A percentile compares a stretch with the other conserved stretches of the same genome.
Conservation (phyloP, 2,329 filamentous ascomycete genomes). For the Aureobasidium sp. region DNA sequence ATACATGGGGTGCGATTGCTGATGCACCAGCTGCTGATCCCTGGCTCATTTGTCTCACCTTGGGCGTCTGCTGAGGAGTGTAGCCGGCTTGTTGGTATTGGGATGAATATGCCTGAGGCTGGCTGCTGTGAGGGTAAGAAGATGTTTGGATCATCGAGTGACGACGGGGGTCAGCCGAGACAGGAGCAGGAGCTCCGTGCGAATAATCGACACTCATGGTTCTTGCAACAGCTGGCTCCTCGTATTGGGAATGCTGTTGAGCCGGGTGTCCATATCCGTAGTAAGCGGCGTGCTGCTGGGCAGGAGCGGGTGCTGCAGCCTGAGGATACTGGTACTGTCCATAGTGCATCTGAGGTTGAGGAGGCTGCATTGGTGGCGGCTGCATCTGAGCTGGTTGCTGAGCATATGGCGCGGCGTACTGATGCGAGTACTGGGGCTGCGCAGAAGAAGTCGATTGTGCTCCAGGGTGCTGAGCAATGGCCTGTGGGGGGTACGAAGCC, state of each 20-base stretch:
- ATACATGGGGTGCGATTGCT: conserved; percentile 24
- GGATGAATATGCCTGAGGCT: conserved; percentile 28
- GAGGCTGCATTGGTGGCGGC: conserved; percentile 18
- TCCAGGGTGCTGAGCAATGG: conserved; percentile 29
- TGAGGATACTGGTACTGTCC: conserved; percentile 24
- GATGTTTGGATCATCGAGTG: conserved; percentile 35
- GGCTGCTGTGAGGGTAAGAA: conserved; percentile 24
- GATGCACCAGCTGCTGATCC: conserved; percentile 16
- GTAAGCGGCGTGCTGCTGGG: conserved; percentile 28
- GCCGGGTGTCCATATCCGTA: conserved; percentile 35
- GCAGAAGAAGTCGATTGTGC: conserved; percentile 33
- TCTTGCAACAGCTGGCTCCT: conserved; percentile 29
- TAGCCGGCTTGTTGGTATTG: conserved; percentile 28
- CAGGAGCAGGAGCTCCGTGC: conserved; percentile 20
- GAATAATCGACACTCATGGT: conserved; percentile 36
- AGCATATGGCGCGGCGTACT: conserved; percentile 16
- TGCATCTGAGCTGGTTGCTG: conserved; percentile 13
- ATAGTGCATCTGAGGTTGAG: conserved; percentile 23
- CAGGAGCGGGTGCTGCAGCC: conserved; percentile 23
- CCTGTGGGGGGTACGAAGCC: conserved; percentile 28
- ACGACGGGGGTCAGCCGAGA: conserved; percentile 33
- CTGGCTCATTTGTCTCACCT: conserved; percentile 20
- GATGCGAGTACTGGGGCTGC: conserved; percentile 31
- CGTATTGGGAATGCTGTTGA: conserved; percentile 32
- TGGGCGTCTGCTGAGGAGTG: conserved; percentile 23